Evolutionary conservation across 2,329 filamentous ascomycete genomes (phyloP).

Genomic region (Colletotrichum salicis): DNA sequence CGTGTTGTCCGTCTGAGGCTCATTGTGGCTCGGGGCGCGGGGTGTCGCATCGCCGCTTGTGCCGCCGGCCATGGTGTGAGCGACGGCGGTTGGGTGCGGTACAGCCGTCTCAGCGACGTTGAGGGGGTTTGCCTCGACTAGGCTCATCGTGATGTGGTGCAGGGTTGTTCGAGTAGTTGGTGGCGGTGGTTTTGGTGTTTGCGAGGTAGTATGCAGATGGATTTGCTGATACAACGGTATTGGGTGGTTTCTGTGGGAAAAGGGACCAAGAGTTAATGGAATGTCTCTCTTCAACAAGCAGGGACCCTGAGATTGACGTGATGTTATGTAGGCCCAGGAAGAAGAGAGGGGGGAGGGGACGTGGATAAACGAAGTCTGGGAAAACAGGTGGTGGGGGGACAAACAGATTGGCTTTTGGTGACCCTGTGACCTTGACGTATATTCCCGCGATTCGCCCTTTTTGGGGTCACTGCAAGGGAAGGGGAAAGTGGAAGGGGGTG

Average conservation of each 20-base stretch:
- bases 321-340: slow-evolving; percentile 27
- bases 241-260: neutral
- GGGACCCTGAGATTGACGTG: slow-evolving; percentile 29
- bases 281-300: slow-evolving; percentile 15
- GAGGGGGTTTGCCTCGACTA: slow-evolving; percentile 39
- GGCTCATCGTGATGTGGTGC: slow-evolving; percentile 41
- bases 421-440: slow-evolving; percentile 35
- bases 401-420: slow-evolving; percentile 31
- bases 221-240: slow-evolving; percentile 4
- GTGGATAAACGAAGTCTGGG: slow-evolving; percentile 17
- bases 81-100: slow-evolving; percentile 41
- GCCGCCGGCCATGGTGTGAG: slow-evolving; percentile 41
- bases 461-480: slow-evolving; percentile 32
- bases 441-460: slow-evolving; percentile 36
- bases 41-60: slow-evolving; percentile 47
- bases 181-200: neutral
- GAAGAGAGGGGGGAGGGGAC: slow-evolving; percentile 15
- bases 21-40: slow-evolving; percentile 42
- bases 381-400: slow-evolving; percentile 36
- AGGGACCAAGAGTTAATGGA: slow-evolving; percentile 16
- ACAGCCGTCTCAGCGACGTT: slow-evolving; percentile 42
- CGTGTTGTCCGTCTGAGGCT: slow-evolving; percentile 48
- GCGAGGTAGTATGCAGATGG: neutral
- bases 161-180: slow-evolving; percentile 1
- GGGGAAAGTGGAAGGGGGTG: slow-evolving; percentile 28